Conservation (phyloP, 2,329 filamentous ascomycete genomes). For the Cladophialophora bantiana region DNA sequence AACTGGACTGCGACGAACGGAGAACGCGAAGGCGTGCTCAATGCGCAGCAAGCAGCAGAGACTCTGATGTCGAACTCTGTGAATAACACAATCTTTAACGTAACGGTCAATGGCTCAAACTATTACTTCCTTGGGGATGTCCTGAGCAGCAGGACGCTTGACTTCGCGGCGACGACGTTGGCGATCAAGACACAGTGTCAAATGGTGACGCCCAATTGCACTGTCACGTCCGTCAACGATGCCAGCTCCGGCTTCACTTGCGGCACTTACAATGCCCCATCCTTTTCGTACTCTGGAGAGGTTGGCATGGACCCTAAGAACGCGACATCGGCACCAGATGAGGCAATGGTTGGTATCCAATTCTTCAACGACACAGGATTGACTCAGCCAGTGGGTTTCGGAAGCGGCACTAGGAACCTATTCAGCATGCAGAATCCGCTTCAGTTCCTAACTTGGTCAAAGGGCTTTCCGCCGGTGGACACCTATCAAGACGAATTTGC, state of each 20-base stretch:
- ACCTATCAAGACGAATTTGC: constrained; percentile 29
- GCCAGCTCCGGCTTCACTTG: constrained; percentile 30
- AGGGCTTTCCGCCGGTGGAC: constrained; percentile 38
- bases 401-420: constrained; percentile 24
- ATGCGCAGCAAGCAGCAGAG: constrained; percentile 34
- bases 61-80: constrained; percentile 30
- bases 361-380: constrained; percentile 36
- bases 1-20: constrained; percentile 28
- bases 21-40: constrained; percentile 28
- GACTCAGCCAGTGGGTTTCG: constrained; percentile 28
- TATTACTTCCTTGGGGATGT: constrained; percentile 24
- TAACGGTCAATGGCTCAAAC: constrained; percentile 26
- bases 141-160: constrained; percentile 9
- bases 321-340: constrained; percentile 23
- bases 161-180: constrained; percentile 31
- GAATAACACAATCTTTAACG: constrained; percentile 30
- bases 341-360: constrained; percentile 34
- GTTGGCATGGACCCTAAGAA: constrained; percentile 31
- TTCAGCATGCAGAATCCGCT: constrained; percentile 33
- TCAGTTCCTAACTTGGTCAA: constrained; percentile 36
- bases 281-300: constrained; percentile 33
- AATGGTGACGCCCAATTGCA: constrained; percentile 35
- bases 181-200: constrained; percentile 34
- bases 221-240: not conserved
- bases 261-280: constrained; percentile 28